Base-by-base conservation (phyloP, 1,284 basidiomycete species). In the Sporisorium sorghi region DNA sequence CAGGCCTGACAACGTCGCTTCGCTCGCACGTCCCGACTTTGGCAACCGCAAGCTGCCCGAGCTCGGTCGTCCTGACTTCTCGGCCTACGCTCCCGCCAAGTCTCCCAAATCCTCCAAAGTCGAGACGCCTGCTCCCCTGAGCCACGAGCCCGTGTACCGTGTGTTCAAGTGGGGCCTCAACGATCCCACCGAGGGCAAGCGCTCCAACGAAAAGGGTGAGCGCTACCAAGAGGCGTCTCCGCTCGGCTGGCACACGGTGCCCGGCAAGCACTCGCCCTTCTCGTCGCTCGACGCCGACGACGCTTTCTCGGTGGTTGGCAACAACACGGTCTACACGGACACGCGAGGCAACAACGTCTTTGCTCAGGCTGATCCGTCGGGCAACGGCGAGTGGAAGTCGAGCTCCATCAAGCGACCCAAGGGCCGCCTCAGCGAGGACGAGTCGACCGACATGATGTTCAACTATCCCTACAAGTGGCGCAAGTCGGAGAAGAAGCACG, bases 311-410 rank as follows among this genome's bases (percentile, higher is more conserved):
- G 50, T 61, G 15, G 67, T 65, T 0, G 72, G 59, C 42, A 54
- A 80, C 51, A 61, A 58, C 54, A 75, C 70, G 3, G 46, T 67
- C 50, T 79, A 68, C 65, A 55, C 52, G 5, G 75, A 79, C 66
- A 80, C 78, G 5, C 66, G 77, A 35, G 78, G 78, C 51, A 80
- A 79, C 76, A 78, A 79, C 44, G 77, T 79, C 7, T 78, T 76
- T 47, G 79, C 78, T n/a, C 64, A 67, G 32, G 73, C 73, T 11
- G 76, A 78, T 51, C 71, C 64, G 4, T 63, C 64, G 15, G 66
- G 76, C 50, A 73, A 62, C 46, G 75, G 71, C 50, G 72, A 78
- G 52, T 78, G 73, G 65, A 61, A 71, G 60, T 58, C 55, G 44
- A 50, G 32, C 32, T 35, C 53, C 33, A 44, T 76, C 56, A 60